Conservation (phyloP, 495 filamentous ascomycete species). For the Paragyromitra xinjiangensis region DNA sequence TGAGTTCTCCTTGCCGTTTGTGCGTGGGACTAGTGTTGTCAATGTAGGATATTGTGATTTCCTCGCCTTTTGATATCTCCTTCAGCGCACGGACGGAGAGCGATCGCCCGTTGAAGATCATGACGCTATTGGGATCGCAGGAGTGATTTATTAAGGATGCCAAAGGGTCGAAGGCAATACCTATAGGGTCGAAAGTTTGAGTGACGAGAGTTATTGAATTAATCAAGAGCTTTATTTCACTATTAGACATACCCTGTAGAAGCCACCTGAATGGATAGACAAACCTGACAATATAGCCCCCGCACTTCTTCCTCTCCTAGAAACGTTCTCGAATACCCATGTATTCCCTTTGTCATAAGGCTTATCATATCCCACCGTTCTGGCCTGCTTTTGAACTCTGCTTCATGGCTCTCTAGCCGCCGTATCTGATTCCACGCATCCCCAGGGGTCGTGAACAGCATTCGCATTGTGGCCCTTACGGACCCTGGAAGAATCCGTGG, state of each 20-base stretch:
- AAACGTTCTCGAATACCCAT: slow-evolving; percentile 62
- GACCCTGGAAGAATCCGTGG: slow-evolving; percentile 66
- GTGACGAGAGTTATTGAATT: slow-evolving; percentile 72
- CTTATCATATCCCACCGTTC: slow-evolving; percentile 63
- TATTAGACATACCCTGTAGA: slow-evolving; percentile 28
- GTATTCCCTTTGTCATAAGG: slow-evolving; percentile 66
- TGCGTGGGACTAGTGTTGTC: slow-evolving; percentile 66
- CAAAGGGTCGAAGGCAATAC: slow-evolving; percentile 69
- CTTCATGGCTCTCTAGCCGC: slow-evolving; percentile 63
- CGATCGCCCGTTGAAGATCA: slow-evolving; percentile 67
- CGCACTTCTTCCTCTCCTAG: slow-evolving; percentile 60
- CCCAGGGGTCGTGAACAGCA: slow-evolving; percentile 62
- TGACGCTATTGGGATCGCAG: slow-evolving; percentile 72
- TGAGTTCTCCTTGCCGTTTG: slow-evolving; percentile 65
- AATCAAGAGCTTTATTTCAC: slow-evolving; percentile 61
- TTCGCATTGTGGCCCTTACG: slow-evolving; percentile 66
- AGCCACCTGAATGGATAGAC: slow-evolving; percentile 16
- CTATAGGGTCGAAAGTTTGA: slow-evolving; percentile 67
- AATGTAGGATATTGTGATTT: slow-evolving; percentile 75
- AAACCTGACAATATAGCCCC: slow-evolving; percentile 62
- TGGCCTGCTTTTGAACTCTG: slow-evolving; percentile 59
- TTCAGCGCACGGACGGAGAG: slow-evolving; percentile 60
- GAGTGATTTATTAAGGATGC: slow-evolving; percentile 73
- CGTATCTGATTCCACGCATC: slow-evolving; percentile 61
- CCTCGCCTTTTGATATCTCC: slow-evolving; percentile 63